phyloP scores from a whole-genome alignment of 345 rosid genomes.

The Nasturtium officinale region DNA sequence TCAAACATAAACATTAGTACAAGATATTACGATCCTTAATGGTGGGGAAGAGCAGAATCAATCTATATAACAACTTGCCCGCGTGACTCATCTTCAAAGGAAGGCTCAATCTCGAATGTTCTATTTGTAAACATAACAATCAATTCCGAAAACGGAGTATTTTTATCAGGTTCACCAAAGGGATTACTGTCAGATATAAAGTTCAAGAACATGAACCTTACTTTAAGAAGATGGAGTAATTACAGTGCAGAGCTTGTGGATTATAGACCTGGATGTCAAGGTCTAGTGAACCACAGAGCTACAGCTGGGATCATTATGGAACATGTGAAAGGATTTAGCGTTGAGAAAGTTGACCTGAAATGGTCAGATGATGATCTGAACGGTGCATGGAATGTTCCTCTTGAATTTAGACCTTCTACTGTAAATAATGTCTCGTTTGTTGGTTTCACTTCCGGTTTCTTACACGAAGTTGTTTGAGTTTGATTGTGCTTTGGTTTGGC shows the following conservation, averaged over 20 bases:
- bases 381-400: conserved; percentile 68
- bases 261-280: conserved; percentile 90
- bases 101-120: conserved; percentile 66
- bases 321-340: conserved; percentile 69
- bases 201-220: conserved; percentile 67
- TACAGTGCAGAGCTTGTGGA: conserved; percentile 69
- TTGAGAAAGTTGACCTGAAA: conserved; percentile 73
- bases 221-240: conserved; percentile 69
- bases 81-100: conserved; percentile 46
- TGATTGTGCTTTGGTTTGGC: not conserved
- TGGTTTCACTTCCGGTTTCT: conserved; percentile 66
- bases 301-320: conserved; percentile 92
- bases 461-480: conserved; percentile 32
- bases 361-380: conserved; percentile 52
- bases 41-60: conserved; percentile 99
- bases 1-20: conserved; percentile 85
- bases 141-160: conserved; percentile 73
- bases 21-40: conserved; percentile 78
- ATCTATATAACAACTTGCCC: conserved; percentile 86
- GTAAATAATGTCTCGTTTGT: conserved; percentile 66
- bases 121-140: conserved; percentile 71
- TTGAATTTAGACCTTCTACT: conserved; percentile 81
- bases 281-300: conserved; percentile 64
- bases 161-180: conserved; percentile 75
- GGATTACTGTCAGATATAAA: conserved; percentile 65